Percentiles rank a stretch among this genome's conserved stretches.
phyloP scores from a whole-genome alignment of 2,329 filamentous ascomycete genomes.

The Aureobasidium subglaciale region DNA sequence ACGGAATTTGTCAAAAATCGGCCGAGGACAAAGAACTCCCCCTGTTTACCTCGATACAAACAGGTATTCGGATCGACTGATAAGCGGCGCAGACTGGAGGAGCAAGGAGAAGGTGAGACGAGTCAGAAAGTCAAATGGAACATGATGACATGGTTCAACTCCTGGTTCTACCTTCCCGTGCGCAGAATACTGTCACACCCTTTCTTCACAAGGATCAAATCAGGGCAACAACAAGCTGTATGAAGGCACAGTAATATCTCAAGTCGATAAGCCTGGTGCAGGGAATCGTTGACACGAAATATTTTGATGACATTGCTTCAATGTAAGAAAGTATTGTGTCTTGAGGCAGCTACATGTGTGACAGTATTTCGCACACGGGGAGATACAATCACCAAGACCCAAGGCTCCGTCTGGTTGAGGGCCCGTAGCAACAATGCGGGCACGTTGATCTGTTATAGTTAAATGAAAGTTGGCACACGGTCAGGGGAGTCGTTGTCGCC shows the following conservation, averaged over 20 bases:
- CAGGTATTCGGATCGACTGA: neutral
- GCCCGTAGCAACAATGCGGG: conserved; percentile 3
- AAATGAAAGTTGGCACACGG: neutral
- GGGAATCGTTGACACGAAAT: no score
- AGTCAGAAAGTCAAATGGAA: conserved; percentile 6
- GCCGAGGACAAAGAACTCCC: neutral
- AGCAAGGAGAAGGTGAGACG: neutral
- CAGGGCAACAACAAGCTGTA: no score
- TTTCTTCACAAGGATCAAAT: no score
- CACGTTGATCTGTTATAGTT: conserved; percentile 5
- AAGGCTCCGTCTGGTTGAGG: neutral
- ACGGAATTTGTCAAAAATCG: neutral
- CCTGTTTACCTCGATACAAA: neutral
- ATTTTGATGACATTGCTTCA: no score
- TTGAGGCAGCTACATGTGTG: no score
- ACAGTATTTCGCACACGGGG: no score
- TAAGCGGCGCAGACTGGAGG: neutral
- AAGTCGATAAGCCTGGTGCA: no score
- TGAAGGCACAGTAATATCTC: no score
- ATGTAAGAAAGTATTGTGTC: no score
- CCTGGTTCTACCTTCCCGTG: neutral
- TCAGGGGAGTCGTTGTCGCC: conserved; percentile 1
- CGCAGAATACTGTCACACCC: no score
- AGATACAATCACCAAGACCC: no score
- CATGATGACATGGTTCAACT: neutral